Percentiles rank a stretch among this genome's conserved stretches.
These are phyloP conservation scores for Diaporthe sp. DNA, from an alignment of 2,329 filamentous ascomycete species.

Conservation along the genomic window DNA sequence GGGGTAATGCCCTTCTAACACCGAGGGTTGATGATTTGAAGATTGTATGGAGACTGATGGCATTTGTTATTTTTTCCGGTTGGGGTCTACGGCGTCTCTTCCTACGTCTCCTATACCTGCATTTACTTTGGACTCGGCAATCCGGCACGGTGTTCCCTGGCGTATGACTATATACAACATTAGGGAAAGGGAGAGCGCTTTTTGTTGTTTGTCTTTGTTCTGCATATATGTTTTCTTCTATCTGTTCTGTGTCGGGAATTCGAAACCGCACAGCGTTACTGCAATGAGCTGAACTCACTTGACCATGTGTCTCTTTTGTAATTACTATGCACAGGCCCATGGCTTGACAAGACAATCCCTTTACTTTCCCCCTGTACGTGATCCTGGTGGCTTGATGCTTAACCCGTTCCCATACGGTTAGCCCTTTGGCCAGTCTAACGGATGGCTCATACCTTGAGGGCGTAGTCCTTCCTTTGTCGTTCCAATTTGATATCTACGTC, in stretches of 20 bases:
- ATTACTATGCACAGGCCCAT: neutral
- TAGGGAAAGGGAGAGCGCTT: constrained; percentile 33
- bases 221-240: constrained; percentile 29
- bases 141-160: constrained; percentile 55
- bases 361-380: constrained; percentile 28
- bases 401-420: constrained; percentile 37
- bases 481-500: too few relatives aligned
- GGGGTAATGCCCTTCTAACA: constrained; percentile 60
- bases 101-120: constrained; percentile 45
- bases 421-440: constrained; percentile 33
- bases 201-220: constrained; percentile 39
- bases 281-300: constrained; percentile 1
- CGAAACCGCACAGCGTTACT: constrained; percentile 24
- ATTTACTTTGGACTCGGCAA: constrained; percentile 49
- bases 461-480: neutral
- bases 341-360: constrained; percentile 33
- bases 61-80: constrained; percentile 33
- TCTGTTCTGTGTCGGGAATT: constrained; percentile 21
- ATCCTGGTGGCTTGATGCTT: neutral
- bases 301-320: constrained; percentile 28
- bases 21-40: constrained; percentile 16
- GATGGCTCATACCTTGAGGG: neutral
- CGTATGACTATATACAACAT: constrained; percentile 47
- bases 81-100: constrained; percentile 35
- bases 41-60: constrained; percentile 26